Evolutionary conservation across 495 filamentous ascomycete genomes (phyloP).

Genomic region (Lepidopterella palustris): DNA sequence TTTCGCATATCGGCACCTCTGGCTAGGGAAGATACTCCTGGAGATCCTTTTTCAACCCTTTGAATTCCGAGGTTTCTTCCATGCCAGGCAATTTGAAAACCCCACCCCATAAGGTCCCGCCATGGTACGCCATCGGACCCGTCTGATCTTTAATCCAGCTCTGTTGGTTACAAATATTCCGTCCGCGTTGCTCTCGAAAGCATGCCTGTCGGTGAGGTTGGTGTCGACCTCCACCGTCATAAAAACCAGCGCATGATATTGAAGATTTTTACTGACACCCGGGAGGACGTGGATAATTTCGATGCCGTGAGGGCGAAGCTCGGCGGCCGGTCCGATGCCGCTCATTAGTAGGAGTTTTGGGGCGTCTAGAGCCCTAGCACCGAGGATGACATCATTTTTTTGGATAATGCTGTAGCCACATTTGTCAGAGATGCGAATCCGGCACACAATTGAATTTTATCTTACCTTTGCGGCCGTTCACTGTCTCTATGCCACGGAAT

Average conservation of each 20-base stretch:
- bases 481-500: slow-evolving; percentile 17
- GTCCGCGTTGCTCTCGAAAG: slow-evolving; percentile 15
- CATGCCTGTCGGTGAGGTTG: slow-evolving; percentile 16
- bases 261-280: slow-evolving; percentile 70
- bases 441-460: background rate
- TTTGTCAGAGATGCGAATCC: background rate
- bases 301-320: slow-evolving; percentile 59
- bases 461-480: slow-evolving; percentile 20
- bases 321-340: slow-evolving; percentile 60
- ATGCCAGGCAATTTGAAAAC: slow-evolving; percentile 17
- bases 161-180: slow-evolving; percentile 8
- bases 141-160: slow-evolving; percentile 16
- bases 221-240: slow-evolving; percentile 17
- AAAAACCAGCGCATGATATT: slow-evolving; percentile 51
- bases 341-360: slow-evolving; percentile 66
- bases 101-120: slow-evolving; percentile 9
- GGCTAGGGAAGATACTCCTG: slow-evolving; percentile 13
- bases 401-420: slow-evolving; percentile 7
- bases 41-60: slow-evolving; percentile 7
- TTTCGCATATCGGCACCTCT: slow-evolving; percentile 14
- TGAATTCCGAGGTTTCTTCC: slow-evolving; percentile 13
- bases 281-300: slow-evolving; percentile 62
- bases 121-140: slow-evolving; percentile 10
- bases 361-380: slow-evolving; percentile 69
- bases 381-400: slow-evolving; percentile 49